Base-by-base conservation (phyloP, 2,329 filamentous ascomycete genomes). In the Nothopassalora personata region DNA sequence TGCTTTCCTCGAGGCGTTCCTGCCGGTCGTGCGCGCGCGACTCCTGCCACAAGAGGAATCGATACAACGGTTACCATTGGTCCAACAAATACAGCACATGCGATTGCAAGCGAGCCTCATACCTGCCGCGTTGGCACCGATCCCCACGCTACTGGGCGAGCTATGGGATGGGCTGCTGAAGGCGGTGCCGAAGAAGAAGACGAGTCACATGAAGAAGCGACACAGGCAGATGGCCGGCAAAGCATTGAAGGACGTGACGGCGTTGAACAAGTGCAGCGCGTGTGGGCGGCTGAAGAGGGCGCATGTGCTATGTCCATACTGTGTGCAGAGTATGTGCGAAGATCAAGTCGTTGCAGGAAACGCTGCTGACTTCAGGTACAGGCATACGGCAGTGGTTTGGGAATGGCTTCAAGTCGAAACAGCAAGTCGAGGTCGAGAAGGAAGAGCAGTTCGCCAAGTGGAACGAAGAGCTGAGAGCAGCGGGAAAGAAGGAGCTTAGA, bases 181-280 rank as follows among this genome's bases (percentile, higher is more conserved):
- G 66, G 94, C 94, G 1, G 94, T 97, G 15, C 94, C 94, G 5
- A 99, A 99, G 83, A 97, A 96, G 80, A 99, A 97, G 84, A 95
- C 91, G 34, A 97, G 93, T 46, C 91, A 99, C 75, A 90, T 90
- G 80, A 96, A 94, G 80, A 96, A 91, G 82, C 84, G 94, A 68
- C 87, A 91, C 72, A 86, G 95, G 70, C 91, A 96, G 72, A 89
- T 97, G 87, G 93, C 92, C 27, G 94, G 94, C 71, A 99, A 99
- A 79, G 93, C 87, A 48, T 76, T 99, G 68, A 90, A 96, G 78
- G 94, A 99, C 73, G 86, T 96, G 59, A 94, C 88, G 64, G 84
- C 85, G 56, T 77, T 99, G 67, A 96, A 91, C 78, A 90, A 86
- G 71, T 99, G 94, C 73, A 89, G 93, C 0, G 90, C 86, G 13